Base-by-base conservation (phyloP, 2,329 filamentous ascomycete genomes). In the Myriosclerotinia scirpicola region DNA sequence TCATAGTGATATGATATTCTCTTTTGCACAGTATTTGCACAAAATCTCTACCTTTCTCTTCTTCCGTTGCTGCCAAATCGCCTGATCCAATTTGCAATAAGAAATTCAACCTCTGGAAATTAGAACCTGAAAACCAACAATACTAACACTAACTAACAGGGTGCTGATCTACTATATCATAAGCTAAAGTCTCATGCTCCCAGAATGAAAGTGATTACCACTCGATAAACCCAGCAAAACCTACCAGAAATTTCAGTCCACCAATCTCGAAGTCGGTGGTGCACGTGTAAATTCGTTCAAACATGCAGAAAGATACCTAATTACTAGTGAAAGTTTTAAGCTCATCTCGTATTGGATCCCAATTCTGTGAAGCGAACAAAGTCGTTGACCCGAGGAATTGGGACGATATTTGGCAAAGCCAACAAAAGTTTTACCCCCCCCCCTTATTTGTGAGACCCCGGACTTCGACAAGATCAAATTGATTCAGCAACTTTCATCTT, bases 341-440 rank as follows among this genome's bases (percentile, higher is more conserved):
- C 42, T 64, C 30, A 50, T 59, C 62, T 64, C 53, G 53, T 20
- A 53, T 58, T 64, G 53, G 42, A 50, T 26, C 42, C 42, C 9
- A 40, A 15, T 64, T 64, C 14, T 58, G 53, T 46, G 42, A 34
- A 34, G 26, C 46, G 26, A 6, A 42, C 6, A 34, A 46, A n/a
- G 22, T n/a, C 6, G 42, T 59, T 34, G 42, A 40, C 20, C 62
- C 42, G 38, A 56, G 3, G 36, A 9, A 52, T 30, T 40, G 42
- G 42, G 17, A 50, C 44, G 26, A 40, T 44, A 42, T 59, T 65
- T 46, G 30, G 44, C 42, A 60, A 60, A 61, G 30, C n/a, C 44
- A 50, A 26, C 14, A 61, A 26, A 14, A 34, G 7, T 50, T 14
- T 50, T 34, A 50, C 34, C 22, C 12, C 20, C 44, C 8, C 22